Conservation (phyloP, 2,329 filamentous ascomycete genomes). For the Phaeophleospora eucalypticola region DNA sequence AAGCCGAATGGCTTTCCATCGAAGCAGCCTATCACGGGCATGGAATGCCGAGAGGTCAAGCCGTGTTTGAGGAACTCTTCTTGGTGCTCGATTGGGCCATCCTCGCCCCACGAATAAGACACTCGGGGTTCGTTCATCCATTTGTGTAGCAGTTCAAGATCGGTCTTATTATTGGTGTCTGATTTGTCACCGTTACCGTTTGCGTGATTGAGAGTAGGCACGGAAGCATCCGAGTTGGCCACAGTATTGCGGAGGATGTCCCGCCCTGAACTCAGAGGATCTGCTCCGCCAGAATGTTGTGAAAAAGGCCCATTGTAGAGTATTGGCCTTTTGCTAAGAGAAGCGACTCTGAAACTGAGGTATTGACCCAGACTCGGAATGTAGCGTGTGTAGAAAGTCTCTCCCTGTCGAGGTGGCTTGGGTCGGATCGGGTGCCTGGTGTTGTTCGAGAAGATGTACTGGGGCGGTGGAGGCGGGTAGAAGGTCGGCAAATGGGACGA, state of each 20-base stretch:
- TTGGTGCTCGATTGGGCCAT: conserved; percentile 53
- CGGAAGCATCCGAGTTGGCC: conserved; percentile 44
- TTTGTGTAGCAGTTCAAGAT: conserved; percentile 67
- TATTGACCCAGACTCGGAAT: conserved; percentile 78
- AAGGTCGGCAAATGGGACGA: conserved; percentile 84
- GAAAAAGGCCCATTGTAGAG: conserved; percentile 57
- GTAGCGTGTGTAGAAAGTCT: conserved; percentile 85
- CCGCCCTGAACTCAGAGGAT: conserved; percentile 31
- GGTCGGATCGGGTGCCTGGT: conserved; percentile 81
- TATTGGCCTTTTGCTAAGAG: conserved; percentile 60
- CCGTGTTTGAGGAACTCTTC: conserved; percentile 64
- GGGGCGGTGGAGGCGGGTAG: conserved; percentile 77
- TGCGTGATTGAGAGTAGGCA: conserved; percentile 28
- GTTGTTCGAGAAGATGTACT: conserved; percentile 74
- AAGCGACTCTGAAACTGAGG: conserved; percentile 82
- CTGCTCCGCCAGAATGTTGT: conserved; percentile 19
- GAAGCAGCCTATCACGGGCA: conserved; percentile 90
- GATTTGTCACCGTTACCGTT: not conserved
- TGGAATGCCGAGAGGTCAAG: conserved; percentile 68
- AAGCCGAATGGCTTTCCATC: conserved; percentile 94
- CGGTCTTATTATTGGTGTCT: conserved; percentile 40
- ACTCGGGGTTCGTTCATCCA: conserved; percentile 91
- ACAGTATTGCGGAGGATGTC: conserved; percentile 16
- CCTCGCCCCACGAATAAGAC: conserved; percentile 76
- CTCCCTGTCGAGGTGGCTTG: conserved; percentile 84